Base-by-base conservation (phyloP, 257 asterid species). In the Salvia rosmarinus region DNA sequence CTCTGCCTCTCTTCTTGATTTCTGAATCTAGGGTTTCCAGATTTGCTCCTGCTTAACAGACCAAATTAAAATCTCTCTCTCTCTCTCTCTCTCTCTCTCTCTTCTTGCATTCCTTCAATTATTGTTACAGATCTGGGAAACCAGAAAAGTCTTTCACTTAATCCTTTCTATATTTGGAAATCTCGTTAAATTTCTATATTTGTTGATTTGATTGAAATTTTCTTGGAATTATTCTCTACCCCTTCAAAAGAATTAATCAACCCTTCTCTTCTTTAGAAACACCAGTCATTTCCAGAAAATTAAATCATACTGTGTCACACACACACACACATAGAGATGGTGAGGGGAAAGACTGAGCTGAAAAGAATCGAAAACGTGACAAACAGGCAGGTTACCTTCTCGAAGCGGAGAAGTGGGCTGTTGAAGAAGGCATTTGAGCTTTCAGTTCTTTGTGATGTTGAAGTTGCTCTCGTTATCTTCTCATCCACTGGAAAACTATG, bases 401-500 rank as follows among this genome's bases (percentile, higher is more conserved):
- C 89, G 12, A 86, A 86, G 83, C 72, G 89, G 30, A 82, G 89
- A 78, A 82, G 84, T 60, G 89, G 91, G 58, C 79, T 86, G 30
- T 78, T 86, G 59, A 86, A 86, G 81, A 86, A 86, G 69, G 90
- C 90, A 9, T 86, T 79, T 76, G 88, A 85, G 75, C 86, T 85
- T 32, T 85, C 90, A 52, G 88, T 86, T 81, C 83, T 86, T n/a
- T 84, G 91, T 71, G 91, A 84, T 78, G 87, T 89, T 11, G 89
- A 86, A 72, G 80, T 86, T 76, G 87, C 92, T 3, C 87, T 84
- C 2, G 51, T 86, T 1, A 32, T 86, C 64, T 86, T 86, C 68
- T 84, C 92, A 3, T 69, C 84, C 28, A 82, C 77, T 17, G 92
- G 92, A 9, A 86, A 71, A 71, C 79, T 84, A 4, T 82, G 77